Base-by-base conservation (phyloP, 495 filamentous ascomycete genomes). In the Aspergillus nidulans region DNA sequence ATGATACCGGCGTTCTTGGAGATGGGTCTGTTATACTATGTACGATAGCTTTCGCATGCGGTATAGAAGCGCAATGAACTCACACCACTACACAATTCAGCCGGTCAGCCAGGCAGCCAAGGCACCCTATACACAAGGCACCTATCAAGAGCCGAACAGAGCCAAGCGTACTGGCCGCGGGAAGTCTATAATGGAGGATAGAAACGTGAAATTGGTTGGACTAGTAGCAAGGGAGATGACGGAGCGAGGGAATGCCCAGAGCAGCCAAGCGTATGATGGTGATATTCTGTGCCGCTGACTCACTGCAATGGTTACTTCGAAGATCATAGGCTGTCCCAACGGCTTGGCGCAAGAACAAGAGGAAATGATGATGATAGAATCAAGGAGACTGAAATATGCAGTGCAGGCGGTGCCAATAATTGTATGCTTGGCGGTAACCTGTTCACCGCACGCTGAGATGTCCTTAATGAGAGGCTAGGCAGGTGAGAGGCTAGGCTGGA, bases 11-110 rank as follows among this genome's bases (percentile, higher is more conserved):
- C 63, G 60, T 66, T 64, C 28, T 55, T 25, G 42, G 54, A 52
- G 46, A 51, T 56, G 56, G 54, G 54, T 55, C 42, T 62, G 38
- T 62, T 56, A 52, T 44, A 51, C 57, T 46, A 47, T 65, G 59
- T 65, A 65, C 58, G 53, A 62, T 65, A 65, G 42, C 53, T 50
- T 56, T 62, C 62, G 56, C 56, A 60, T 65, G 50, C 57, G 56
- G 57, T 52, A 57, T 59, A 61, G 58, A 61, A 59, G 58, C 55
- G 55, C 56, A 47, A 44, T 51, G 34, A 49, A 52, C 53, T 46
- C 60, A 49, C 49, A 56, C 53, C 45, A 42, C 57, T 55, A 40
- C 39, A 34, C 46, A n/a, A n/a, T n/a, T n/a, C n/a, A n/a, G 8
- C 53, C 21, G 30, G 43, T 48, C 25, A 40, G 36, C n/a, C n/a